Conservation (phyloP, 2,329 filamentous ascomycete genomes). For the Myriangium duriaei region DNA sequence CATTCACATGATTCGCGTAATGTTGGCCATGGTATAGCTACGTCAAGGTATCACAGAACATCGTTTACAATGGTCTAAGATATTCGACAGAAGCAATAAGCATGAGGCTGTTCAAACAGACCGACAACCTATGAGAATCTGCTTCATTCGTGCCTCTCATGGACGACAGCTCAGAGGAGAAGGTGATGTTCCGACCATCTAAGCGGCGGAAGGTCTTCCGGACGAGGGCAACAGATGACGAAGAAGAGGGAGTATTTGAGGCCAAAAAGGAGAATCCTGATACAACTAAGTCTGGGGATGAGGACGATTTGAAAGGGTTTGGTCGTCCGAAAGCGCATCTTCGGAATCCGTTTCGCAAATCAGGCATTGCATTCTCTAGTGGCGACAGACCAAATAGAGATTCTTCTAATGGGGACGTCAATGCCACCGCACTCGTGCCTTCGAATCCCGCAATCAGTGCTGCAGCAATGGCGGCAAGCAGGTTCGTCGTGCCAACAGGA, state of each 20-base stretch:
- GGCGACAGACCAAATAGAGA: constrained; percentile 5
- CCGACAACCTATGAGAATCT: neutral
- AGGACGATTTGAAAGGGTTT: no score
- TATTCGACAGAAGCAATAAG: no score
- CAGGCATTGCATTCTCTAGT: constrained; percentile 6
- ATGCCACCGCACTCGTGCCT: constrained; percentile 15
- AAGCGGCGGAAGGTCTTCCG: constrained; percentile 41
- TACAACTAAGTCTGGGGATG: no score
- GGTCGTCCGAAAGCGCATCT: no score
- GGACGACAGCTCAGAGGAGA: constrained; percentile 14
- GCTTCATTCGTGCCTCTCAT: neutral
- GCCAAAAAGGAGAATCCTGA: no score
- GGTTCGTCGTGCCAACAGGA: constrained; percentile 63
- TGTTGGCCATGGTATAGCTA: no score
- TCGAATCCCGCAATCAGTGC: constrained; percentile 23
- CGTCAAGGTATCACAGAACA: no score
- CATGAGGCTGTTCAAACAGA: no score
- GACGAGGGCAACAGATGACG: constrained; percentile 26
- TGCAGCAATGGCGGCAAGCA: constrained; percentile 34
- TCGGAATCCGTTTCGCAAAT: no score
- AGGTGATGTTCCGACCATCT: constrained; percentile 33
- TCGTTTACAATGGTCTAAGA: no score
- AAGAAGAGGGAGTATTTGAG: no score
- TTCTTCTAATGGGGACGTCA: neutral
- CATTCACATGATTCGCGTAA: no score